Base-by-base conservation (phyloP, 2,329 filamentous ascomycete genomes). In the Fusarium chaquense region DNA sequence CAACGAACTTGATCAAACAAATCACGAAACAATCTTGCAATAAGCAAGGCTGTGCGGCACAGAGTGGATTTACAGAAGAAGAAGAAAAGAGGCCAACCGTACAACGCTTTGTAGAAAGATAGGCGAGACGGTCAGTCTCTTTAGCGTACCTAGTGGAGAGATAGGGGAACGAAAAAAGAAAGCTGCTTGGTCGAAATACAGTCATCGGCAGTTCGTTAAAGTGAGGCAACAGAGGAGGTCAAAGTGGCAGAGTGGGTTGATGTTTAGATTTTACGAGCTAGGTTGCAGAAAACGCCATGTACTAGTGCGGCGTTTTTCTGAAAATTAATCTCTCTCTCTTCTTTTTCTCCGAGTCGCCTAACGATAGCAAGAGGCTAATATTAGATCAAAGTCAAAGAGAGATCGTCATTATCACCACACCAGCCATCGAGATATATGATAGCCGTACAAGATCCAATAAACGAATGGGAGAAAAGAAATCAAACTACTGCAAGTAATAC, bases 201-300 rank as follows among this genome's bases (percentile, higher is more conserved):
- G n/a, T 41, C 38, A 15, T 35, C 54, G 50, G 33, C 65, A 32
- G 26, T 58, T 58, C 57, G 52, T 55, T n/a, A 46, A 51, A 52
- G 15, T 16, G 24, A 41, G 35, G 26, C 35, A 52, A 12, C 33
- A 16, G 35, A 50, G 18, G 20, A 6, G 15, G 28, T 6, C 2
- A 26, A 41, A 30, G 52, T 49, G 59, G 41, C 11, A 22, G 36
- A 40, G 36, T 40, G 36, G 44, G 32, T 43, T 43, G 35, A 38
- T 49, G 33, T 30, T 43, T 8, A 28, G 38, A 38, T 13, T 20
- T 51, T 65, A 70, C 63, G 54, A 60, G 45, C 45, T 57, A 32
- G 22, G 35, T 57, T 43, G 58, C 67, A 70, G 63, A 46, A 41
- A 58, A 57, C 43, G 49, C 41, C 40, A 71, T 69, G 67, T 62